Conservation (phyloP, 1,284 basidiomycete species). For the Anthracocystis setariae region DNA sequence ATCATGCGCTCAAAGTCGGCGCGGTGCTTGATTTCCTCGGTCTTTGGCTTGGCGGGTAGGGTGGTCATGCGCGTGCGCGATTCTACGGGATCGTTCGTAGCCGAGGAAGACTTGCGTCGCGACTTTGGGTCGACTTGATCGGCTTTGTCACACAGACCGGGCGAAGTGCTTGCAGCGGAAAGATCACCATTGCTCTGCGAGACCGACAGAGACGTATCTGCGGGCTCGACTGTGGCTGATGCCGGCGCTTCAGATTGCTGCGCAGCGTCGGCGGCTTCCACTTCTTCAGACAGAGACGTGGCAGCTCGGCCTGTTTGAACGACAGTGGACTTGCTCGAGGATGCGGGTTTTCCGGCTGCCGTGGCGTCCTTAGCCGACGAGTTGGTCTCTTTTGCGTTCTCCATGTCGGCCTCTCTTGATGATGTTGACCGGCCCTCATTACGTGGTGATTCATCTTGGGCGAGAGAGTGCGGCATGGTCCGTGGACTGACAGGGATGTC, state of each 20-base stretch:
- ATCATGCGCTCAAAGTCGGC: constrained; percentile 93
- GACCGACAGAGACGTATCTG: constrained; percentile 3
- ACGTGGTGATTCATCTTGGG: neutral
- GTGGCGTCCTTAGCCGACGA: neutral
- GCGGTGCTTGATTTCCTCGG: constrained; percentile 85
- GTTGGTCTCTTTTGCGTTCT: too few species aligned
- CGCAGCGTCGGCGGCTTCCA: constrained; percentile 21
- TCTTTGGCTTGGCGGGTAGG: constrained; percentile 82
- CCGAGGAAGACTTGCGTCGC: constrained; percentile 40
- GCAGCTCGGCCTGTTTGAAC: constrained; percentile 7
- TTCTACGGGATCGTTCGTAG: constrained; percentile 67
- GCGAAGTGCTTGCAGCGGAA: neutral
- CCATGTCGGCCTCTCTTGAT: neutral
- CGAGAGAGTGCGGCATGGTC: neutral
- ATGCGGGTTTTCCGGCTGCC: too few species aligned
- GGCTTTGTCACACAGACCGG: constrained; percentile 45
- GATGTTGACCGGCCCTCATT: too few species aligned
- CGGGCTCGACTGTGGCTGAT: neutral
- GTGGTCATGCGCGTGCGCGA: constrained; percentile 76
- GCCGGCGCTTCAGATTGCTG: neutral
- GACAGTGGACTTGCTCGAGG: neutral
- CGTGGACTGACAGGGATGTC: constrained; percentile 29
- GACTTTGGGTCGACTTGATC: constrained; percentile 23
- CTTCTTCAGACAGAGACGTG: constrained; percentile 27
- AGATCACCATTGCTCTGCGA: neutral